These are phyloP conservation scores for Chlorella vulgaris DNA, from an alignment of 139 green algal species.

Conservation along the genomic window DNA sequence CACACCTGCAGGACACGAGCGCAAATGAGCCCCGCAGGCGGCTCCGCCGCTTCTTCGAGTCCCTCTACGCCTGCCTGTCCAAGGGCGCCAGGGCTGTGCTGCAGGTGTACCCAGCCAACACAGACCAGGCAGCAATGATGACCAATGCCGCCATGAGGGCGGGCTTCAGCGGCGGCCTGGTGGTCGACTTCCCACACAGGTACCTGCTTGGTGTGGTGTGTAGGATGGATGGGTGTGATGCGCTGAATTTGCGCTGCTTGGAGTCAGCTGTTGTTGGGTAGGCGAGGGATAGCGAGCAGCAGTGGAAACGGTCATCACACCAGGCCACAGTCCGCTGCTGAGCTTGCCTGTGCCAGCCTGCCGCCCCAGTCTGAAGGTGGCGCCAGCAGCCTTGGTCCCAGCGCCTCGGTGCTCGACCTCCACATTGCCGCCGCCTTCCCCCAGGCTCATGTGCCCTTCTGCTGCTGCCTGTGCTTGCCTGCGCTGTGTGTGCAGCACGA, in stretches of 20 bases:
- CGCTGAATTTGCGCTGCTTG: too few relatives aligned
- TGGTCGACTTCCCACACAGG: slow-evolving; percentile 96
- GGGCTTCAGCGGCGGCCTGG: slow-evolving; percentile 93
- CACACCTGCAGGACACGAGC: slow-evolving; percentile 64
- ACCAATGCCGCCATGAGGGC: slow-evolving; percentile 88
- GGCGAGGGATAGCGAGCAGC: too few relatives aligned
- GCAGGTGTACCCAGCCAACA: slow-evolving; percentile 61
- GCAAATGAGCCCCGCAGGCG: slow-evolving; percentile 78
- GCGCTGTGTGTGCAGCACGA: slow-evolving; percentile 47
- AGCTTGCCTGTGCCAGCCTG: not conserved
- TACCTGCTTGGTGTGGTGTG: not conserved
- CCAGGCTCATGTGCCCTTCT: too few relatives aligned
- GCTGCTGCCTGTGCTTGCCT: not conserved
- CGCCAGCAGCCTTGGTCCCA: too few relatives aligned
- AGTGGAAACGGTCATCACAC: too few relatives aligned
- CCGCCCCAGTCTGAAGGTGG: not conserved
- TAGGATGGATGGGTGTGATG: too few relatives aligned
- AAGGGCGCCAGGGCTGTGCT: slow-evolving; percentile 85
- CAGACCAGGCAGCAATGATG: slow-evolving; percentile 89
- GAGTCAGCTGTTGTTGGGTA: too few relatives aligned
- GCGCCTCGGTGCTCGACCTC: too few relatives aligned
- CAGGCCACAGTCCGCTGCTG: too few relatives aligned
- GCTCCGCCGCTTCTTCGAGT: slow-evolving; percentile 89
- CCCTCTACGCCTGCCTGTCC: slow-evolving; percentile 82
- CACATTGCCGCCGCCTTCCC: too few relatives aligned